phyloP scores from a whole-genome alignment of 1,284 basidiomycete genomes.

The Fistulina hepatica region DNA sequence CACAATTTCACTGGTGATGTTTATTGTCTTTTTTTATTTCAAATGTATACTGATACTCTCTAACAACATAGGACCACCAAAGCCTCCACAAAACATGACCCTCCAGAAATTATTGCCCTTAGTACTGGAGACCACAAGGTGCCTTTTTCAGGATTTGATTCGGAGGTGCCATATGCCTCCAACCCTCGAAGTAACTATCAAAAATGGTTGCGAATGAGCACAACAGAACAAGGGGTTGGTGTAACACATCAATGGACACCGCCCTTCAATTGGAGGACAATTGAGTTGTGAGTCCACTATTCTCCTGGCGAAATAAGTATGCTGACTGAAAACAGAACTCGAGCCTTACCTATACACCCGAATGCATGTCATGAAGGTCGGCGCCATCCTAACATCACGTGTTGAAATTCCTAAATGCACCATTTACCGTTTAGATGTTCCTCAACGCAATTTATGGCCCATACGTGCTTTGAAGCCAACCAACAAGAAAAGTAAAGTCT shows the following conservation, averaged over 20 bases:
- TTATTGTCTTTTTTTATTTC: constrained; percentile 16
- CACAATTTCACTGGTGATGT: constrained; percentile 50
- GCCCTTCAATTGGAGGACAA: no score
- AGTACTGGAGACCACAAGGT: constrained; percentile 1
- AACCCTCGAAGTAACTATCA: not conserved
- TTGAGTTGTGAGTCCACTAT: no score
- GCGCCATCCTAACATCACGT: no score
- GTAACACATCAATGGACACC: no score
- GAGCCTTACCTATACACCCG: not conserved
- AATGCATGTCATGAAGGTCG: no score
- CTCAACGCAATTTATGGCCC: not conserved
- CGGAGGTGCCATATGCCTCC: not conserved
- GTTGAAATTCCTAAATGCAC: not conserved
- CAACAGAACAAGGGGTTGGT: no score
- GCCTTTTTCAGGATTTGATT: not conserved
- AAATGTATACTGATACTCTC: constrained; percentile 39
- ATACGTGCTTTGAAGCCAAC: not conserved
- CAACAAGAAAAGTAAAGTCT: constrained; percentile 3
- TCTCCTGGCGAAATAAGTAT: no score
- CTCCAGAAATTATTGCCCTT: constrained; percentile 32
- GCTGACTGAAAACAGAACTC: no score
- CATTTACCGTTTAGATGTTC: not conserved
- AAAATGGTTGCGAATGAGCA: no score
- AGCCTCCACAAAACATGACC: constrained; percentile 24
- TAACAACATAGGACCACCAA: constrained; percentile 22